A percentile compares a stretch with the other conserved stretches of the same genome.
Evolutionary conservation across 163 green algal species (phyloP).

Genomic region (Chloromonas sp.): DNA sequence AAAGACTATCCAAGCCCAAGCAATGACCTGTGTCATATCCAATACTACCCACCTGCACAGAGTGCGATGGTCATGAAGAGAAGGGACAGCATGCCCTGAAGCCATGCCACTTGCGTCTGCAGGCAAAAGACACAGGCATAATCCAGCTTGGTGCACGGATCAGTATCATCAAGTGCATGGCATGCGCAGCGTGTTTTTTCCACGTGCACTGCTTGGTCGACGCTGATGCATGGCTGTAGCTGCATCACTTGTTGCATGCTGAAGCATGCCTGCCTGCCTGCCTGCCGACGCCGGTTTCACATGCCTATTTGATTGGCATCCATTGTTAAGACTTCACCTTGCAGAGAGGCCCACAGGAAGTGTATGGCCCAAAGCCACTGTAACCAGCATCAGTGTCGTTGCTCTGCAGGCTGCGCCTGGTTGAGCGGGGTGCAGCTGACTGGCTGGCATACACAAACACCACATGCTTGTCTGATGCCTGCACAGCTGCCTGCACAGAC

Average conservation of each 20-base stretch:
- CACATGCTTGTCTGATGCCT: not conserved
- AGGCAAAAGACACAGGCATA: not conserved
- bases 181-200: too few species aligned
- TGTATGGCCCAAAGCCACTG: conserved; percentile 15
- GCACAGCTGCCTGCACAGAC: conserved; percentile 10
- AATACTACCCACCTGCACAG: conserved; percentile 14
- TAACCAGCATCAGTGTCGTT: not conserved
- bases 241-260: too few species aligned
- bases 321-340: conserved; percentile 2
- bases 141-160: not conserved
- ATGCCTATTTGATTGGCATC: too few species aligned
- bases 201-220: too few species aligned
- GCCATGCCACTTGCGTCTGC: conserved; percentile 31
- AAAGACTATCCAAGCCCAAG: too few species aligned
- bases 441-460: conserved; percentile 15
- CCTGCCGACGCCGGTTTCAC: too few species aligned
- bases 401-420: conserved; percentile 2
- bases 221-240: too few species aligned
- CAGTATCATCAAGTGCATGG: not conserved
- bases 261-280: too few species aligned
- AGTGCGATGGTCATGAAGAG: conserved; percentile 19
- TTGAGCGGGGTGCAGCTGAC: not conserved
- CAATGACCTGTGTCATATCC: not conserved
- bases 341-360: conserved; percentile 15
- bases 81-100: conserved; percentile 22